These are phyloP conservation scores for Nicotiana tabacum DNA, from an alignment of 257 asterid species.

Conservation along the genomic window DNA sequence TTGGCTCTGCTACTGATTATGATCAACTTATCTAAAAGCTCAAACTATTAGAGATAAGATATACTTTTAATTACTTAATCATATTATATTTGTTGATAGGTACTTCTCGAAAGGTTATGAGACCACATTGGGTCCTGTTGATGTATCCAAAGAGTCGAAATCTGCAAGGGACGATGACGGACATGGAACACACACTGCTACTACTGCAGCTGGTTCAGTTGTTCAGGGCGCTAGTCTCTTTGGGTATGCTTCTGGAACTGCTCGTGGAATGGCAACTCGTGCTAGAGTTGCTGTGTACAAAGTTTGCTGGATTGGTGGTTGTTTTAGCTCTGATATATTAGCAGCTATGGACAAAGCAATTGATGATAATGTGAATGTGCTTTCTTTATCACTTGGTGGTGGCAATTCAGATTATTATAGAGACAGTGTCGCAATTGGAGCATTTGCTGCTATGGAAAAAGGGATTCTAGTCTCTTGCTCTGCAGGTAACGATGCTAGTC, in stretches of 20 bases:
- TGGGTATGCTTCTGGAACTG: conserved; percentile 57
- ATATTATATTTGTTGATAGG: conserved; percentile 7
- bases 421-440: conserved; percentile 52
- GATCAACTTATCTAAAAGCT: background rate
- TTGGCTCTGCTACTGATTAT: too few species aligned
- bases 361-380: conserved; percentile 55
- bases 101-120: conserved; percentile 39
- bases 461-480: conserved; percentile 65
- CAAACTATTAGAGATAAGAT: background rate
- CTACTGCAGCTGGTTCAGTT: conserved; percentile 55
- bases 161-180: conserved; percentile 72
- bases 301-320: conserved; percentile 55
- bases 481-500: conserved; percentile 37
- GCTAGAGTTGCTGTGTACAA: conserved; percentile 63
- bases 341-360: conserved; percentile 68
- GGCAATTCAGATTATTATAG: conserved; percentile 28
- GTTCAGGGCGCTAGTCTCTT: conserved; percentile 46
- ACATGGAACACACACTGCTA: conserved; percentile 68
- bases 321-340: conserved; percentile 55
- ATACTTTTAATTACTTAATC: background rate
- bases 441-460: conserved; percentile 62
- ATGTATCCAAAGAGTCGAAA: conserved; percentile 26
- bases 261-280: conserved; percentile 67
- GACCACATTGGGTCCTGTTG: conserved; percentile 38
- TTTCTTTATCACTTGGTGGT: conserved; percentile 62